These are phyloP conservation scores for Vitis amurensis DNA, from an alignment of 164 flowering plant species.

Conservation along the genomic window DNA sequence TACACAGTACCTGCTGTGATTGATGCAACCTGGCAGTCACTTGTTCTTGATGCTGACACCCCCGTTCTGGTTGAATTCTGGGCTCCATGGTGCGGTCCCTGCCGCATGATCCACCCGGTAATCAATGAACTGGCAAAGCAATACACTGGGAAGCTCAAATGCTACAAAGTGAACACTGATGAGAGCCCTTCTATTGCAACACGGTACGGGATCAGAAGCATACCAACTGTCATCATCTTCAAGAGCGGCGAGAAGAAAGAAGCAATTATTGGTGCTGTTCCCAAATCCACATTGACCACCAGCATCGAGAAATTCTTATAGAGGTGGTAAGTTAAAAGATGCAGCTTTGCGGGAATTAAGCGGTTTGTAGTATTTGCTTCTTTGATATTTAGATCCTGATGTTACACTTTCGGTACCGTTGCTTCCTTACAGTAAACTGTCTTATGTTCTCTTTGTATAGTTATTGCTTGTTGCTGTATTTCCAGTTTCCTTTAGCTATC, in stretches of 20 bases:
- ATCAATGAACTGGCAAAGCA: conserved; percentile 64
- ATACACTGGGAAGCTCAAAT: conserved; percentile 77
- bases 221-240: conserved; percentile 87
- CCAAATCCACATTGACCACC: conserved; percentile 63
- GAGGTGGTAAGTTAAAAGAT: conserved; percentile 22
- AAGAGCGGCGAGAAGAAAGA: conserved; percentile 91
- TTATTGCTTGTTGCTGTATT: conserved; percentile 12
- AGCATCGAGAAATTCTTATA: conserved; percentile 79
- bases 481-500: neutral
- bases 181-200: conserved; percentile 67
- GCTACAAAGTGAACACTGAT: conserved; percentile 82
- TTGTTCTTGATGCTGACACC: conserved; percentile 50
- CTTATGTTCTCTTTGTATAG: conserved; percentile 23
- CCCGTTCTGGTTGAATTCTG: conserved; percentile 89
- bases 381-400: neutral
- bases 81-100: conserved; percentile 99
- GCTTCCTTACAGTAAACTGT: conserved; percentile 9
- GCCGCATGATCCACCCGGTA: conserved; percentile 85
- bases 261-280: conserved; percentile 84
- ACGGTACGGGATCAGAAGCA: conserved; percentile 79
- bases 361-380: conserved; percentile 4
- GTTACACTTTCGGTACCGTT: conserved; percentile 2
- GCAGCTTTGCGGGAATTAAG: neutral
- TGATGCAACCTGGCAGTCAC: conserved; percentile 68
- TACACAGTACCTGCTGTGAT: conserved; percentile 62